Evolutionary conservation across 305 asterid species (phyloP).

Genomic region (Fraxinus sp.): DNA sequence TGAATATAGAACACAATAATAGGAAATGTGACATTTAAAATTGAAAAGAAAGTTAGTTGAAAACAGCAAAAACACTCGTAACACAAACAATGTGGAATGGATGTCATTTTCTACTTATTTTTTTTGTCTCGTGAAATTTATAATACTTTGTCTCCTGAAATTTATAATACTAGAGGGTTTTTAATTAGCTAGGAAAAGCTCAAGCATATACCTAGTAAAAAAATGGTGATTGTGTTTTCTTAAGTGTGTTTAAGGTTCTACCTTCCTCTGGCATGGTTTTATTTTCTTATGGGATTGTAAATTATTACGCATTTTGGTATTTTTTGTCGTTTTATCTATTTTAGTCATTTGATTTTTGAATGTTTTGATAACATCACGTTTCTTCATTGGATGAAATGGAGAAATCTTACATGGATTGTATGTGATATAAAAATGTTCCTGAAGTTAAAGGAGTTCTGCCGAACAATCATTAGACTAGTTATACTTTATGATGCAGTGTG

Average conservation of each 20-base stretch:
- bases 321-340: background rate
- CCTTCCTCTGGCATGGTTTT: background rate
- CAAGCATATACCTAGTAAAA: background rate
- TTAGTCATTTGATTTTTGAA: background rate
- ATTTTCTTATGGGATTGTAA: background rate
- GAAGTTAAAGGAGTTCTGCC: background rate
- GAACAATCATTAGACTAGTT: background rate
- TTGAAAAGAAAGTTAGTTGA: background rate
- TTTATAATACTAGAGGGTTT: background rate
- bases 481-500: background rate
- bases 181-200: background rate
- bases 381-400: background rate
- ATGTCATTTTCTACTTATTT: background rate
- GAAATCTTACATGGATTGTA: background rate
- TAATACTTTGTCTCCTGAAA: background rate
- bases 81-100: background rate
- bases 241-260: background rate
- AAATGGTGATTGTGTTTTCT: background rate
- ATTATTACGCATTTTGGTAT: background rate
- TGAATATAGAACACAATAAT: background rate
- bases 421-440: background rate
- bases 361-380: background rate
- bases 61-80: background rate
- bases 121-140: background rate
- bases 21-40: background rate